A percentile compares a stretch with the other conserved stretches of the same genome.
These are phyloP conservation scores for Pyrus hybrid DNA, from an alignment of 331 rosid species.

Conservation along the genomic window DNA sequence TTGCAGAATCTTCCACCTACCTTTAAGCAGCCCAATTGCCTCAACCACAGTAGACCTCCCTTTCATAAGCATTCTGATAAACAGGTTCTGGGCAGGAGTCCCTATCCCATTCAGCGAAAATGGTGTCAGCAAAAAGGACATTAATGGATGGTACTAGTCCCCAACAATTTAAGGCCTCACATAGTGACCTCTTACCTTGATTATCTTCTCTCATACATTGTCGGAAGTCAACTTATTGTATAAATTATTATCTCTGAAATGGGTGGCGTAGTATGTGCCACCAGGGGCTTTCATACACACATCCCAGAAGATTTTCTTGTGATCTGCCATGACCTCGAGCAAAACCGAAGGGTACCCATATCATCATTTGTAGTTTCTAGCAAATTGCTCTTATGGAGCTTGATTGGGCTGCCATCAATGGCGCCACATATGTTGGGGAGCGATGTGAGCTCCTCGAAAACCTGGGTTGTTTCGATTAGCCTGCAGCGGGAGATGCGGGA, in stretches of 20 bases:
- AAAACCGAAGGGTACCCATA: slow-evolving; percentile 54
- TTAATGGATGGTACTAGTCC: slow-evolving; percentile 74
- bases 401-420: slow-evolving; percentile 61
- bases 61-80: slow-evolving; percentile 90
- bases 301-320: slow-evolving; percentile 85
- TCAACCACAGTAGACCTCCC: slow-evolving; percentile 78
- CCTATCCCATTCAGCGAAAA: slow-evolving; percentile 66
- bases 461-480: slow-evolving; percentile 59
- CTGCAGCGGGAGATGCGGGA: slow-evolving; percentile 72
- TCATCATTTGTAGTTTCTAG: slow-evolving; percentile 37
- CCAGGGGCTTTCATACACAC: slow-evolving; percentile 82
- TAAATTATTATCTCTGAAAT: slow-evolving; percentile 64
- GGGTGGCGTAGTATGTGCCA: slow-evolving; percentile 63
- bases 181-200: slow-evolving; percentile 48
- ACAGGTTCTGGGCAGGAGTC: slow-evolving; percentile 73
- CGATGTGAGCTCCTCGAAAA: slow-evolving; percentile 74
- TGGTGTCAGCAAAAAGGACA: slow-evolving; percentile 68
- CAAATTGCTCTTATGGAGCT: slow-evolving; percentile 34
- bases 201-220: slow-evolving; percentile 66
- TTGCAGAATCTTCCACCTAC: slow-evolving; percentile 85
- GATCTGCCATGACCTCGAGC: slow-evolving; percentile 86
- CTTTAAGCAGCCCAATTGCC: slow-evolving; percentile 80
- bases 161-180: slow-evolving; percentile 87
- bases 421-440: slow-evolving; percentile 93
- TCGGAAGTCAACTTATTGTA: slow-evolving; percentile 60